phyloP scores from a whole-genome alignment of 768 basidiomycete genomes.

The Crepidotus variabilis region DNA sequence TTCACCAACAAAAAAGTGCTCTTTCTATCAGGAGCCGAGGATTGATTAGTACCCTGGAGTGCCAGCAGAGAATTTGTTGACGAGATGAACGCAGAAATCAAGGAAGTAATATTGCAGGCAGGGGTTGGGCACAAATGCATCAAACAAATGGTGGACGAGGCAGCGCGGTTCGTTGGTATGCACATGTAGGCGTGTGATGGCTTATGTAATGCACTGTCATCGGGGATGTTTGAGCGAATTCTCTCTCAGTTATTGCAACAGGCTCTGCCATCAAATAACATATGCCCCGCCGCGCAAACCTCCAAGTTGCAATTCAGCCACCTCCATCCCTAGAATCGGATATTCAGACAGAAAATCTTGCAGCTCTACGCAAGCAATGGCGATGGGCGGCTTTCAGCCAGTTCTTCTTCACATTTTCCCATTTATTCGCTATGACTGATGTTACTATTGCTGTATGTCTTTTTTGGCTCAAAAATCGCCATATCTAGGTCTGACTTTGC shows the following conservation, averaged over 20 bases:
- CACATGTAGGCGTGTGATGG: constrained; percentile 11
- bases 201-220: constrained; percentile 21
- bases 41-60: constrained; percentile 66
- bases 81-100: constrained; percentile 50
- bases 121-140: constrained; percentile 64
- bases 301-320: constrained; percentile 24
- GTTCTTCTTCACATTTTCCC: constrained; percentile 83
- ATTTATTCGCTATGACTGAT: constrained; percentile 67
- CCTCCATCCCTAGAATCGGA: constrained; percentile 21
- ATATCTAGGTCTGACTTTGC: constrained; percentile 7
- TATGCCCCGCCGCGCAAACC: constrained; percentile 56
- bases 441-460: constrained; percentile 59
- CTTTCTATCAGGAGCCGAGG: constrained; percentile 62
- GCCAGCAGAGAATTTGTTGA: constrained; percentile 55
- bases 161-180: constrained; percentile 30
- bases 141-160: constrained; percentile 51
- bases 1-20: constrained; percentile 73
- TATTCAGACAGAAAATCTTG: constrained; percentile 34
- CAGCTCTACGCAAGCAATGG: constrained; percentile 73
- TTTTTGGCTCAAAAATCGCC: constrained; percentile 3
- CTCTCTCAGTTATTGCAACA: constrained; percentile 8
- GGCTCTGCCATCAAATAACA: constrained; percentile 5
- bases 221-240: constrained; percentile 17
- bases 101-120: constrained; percentile 50
- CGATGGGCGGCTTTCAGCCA: constrained; percentile 92